Evolutionary conservation across 1,139 yeast species (phyloP).

Genomic region (Yueomyces sp.): DNA sequence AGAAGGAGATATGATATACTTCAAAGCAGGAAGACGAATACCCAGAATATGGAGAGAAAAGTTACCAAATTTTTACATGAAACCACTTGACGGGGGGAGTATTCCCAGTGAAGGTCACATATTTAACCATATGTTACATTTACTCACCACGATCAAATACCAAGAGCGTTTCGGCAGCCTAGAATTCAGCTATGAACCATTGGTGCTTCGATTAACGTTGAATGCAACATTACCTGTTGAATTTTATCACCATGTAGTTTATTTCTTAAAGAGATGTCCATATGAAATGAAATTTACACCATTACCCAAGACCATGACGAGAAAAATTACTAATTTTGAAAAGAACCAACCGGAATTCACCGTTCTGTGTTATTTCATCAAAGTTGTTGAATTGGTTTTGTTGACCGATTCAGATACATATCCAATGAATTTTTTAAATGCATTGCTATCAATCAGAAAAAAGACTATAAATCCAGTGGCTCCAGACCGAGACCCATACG

Average conservation of each 20-base stretch:
- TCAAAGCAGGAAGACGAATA: conserved; percentile 12
- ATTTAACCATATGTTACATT: conserved; percentile 10
- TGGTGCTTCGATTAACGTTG: conserved; percentile 13
- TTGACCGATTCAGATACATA: conserved; percentile 7
- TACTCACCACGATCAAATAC: conserved; percentile 9
- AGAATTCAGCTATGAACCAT: conserved; percentile 7
- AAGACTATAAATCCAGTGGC: not conserved
- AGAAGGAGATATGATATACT: conserved; percentile 15
- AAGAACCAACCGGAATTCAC: conserved; percentile 12
- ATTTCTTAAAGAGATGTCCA: conserved; percentile 8
- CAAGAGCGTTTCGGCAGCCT: conserved; percentile 6
- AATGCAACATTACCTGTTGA: conserved; percentile 16
- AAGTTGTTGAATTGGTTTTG: conserved; percentile 12
- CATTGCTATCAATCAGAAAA: conserved; percentile 2
- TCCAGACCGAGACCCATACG: conserved; percentile 2
- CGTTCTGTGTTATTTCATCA: conserved; percentile 12
- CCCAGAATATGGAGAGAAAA: conserved; percentile 17
- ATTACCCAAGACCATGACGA: conserved; percentile 6
- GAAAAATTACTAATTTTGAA: conserved; percentile 1
- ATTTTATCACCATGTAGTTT: conserved; percentile 10
- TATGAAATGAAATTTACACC: conserved; percentile 5
- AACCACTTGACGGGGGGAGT: conserved; percentile 17
- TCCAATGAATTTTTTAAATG: conserved; percentile 8
- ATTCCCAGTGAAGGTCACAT: conserved; percentile 15
- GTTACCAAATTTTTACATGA: conserved; percentile 21